phyloP scores from a whole-genome alignment of 2,329 filamentous ascomycete genomes.

The Alternaria solani region DNA sequence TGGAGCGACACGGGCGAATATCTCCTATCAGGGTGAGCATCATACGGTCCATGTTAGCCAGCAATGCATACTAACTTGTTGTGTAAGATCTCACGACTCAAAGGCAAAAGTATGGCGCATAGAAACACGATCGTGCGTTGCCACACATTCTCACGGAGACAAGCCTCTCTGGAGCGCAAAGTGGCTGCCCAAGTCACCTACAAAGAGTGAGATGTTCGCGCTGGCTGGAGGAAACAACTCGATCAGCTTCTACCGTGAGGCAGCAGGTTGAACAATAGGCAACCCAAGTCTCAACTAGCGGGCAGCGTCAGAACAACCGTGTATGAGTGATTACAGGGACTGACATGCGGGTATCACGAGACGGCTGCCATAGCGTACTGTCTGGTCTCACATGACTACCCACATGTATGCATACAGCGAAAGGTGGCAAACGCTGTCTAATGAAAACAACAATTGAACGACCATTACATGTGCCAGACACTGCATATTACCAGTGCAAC shows the following conservation, averaged over 20 bases:
- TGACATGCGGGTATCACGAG: not conserved
- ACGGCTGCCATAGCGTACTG: not conserved
- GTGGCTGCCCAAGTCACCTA: constrained; percentile 49
- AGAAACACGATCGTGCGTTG: constrained; percentile 82
- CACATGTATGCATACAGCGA: not conserved
- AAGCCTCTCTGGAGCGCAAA: constrained; percentile 51
- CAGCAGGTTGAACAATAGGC: constrained; percentile 43
- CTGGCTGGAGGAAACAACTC: constrained; percentile 48
- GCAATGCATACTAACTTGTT: not conserved
- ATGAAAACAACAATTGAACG: not conserved
- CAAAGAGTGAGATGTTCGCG: constrained; percentile 53
- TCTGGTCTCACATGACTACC: not conserved
- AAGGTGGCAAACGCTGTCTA: not conserved
- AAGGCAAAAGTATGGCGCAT: constrained; percentile 97
- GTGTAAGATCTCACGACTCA: constrained; percentile 78
- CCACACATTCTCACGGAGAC: constrained; percentile 88
- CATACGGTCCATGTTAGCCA: not conserved
- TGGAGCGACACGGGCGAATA: constrained; percentile 96
- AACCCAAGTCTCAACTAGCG: not conserved
- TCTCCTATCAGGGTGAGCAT: constrained; percentile 75
- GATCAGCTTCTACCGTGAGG: constrained; percentile 52
- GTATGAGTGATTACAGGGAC: not conserved
- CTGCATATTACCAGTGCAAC: not conserved
- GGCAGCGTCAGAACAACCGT: not conserved
- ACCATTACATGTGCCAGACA: not conserved